Evolutionary conservation across 116 monocot species (phyloP).

Genomic region (Dioscorea cayenensis): DNA sequence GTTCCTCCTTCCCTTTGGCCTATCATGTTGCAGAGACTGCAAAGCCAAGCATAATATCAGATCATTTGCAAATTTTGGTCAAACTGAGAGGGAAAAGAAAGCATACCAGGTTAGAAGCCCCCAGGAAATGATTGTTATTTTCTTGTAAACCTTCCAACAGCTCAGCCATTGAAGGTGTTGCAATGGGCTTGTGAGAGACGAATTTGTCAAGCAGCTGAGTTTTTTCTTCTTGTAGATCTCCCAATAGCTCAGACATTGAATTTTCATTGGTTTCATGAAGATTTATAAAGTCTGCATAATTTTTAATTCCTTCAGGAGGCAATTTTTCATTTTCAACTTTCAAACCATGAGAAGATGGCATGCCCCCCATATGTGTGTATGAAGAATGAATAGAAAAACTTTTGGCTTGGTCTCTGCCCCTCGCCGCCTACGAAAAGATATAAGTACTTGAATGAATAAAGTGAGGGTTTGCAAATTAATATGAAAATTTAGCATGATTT

Average conservation of each 20-base stretch:
- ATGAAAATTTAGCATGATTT: background rate
- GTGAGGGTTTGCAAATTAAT: background rate
- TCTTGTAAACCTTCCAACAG: constrained; percentile 52
- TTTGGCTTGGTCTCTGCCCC: constrained; percentile 33
- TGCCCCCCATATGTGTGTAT: constrained; percentile 10
- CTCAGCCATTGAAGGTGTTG: constrained; percentile 41
- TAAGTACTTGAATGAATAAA: background rate
- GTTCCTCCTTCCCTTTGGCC: constrained; percentile 26
- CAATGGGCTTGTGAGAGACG: constrained; percentile 13
- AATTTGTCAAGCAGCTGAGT: constrained; percentile 9
- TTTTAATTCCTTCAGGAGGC: constrained; percentile 15
- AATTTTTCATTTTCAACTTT: constrained; percentile 29
- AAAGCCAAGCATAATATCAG: background rate
- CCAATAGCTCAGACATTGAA: constrained; percentile 39
- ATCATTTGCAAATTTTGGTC: background rate
- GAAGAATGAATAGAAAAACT: constrained; percentile 45
- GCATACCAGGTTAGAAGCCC: constrained; percentile 29
- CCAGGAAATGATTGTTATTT: constrained; percentile 12
- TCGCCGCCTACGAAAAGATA: constrained; percentile 29
- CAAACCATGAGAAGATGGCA: background rate
- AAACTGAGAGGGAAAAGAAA: background rate
- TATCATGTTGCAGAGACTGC: constrained; percentile 20
- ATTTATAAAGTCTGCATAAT: constrained; percentile 5
- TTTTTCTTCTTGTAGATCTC: constrained; percentile 24
- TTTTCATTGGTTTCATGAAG: constrained; percentile 11